Percentiles rank a stretch among this genome's conserved stretches.
phyloP scores from a whole-genome alignment of 1,139 yeast genomes.

The Wickerhamomyces sp. region DNA sequence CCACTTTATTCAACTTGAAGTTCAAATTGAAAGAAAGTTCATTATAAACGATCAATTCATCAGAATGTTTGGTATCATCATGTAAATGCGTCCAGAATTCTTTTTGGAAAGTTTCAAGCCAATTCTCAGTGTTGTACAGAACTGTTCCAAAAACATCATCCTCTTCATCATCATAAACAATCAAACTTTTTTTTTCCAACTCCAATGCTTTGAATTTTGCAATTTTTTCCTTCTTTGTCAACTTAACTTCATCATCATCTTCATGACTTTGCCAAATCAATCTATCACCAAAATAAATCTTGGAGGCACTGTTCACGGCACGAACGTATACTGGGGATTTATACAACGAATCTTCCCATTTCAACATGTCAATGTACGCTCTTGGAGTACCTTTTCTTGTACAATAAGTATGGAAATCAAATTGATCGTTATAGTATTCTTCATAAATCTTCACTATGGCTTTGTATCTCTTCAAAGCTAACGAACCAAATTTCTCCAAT shows the following conservation, averaged over 20 bases:
- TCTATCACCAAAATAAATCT: conserved; percentile 44
- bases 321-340: conserved; percentile 66
- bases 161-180: conserved; percentile 24
- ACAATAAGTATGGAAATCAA: conserved; percentile 92
- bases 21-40: conserved; percentile 40
- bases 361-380: conserved; percentile 66
- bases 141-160: conserved; percentile 23
- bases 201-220: conserved; percentile 32
- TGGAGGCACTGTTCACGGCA: conserved; percentile 61
- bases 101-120: conserved; percentile 34
- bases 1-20: conserved; percentile 38
- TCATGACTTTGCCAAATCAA: conserved; percentile 20
- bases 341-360: conserved; percentile 77
- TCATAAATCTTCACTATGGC: conserved; percentile 65
- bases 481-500: conserved; percentile 49
- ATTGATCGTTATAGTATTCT: conserved; percentile 76
- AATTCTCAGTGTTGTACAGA: conserved; percentile 24
- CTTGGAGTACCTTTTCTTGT: conserved; percentile 89
- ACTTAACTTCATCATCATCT: conserved; percentile 26
- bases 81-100: conserved; percentile 33
- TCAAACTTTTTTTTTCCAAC: conserved; percentile 30
- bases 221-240: conserved; percentile 36
- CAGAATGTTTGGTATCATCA: conserved; percentile 28
- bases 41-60: conserved; percentile 29
- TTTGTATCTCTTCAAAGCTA: conserved; percentile 74